Conservation (phyloP, 2,329 filamentous ascomycete genomes). For the Pyrenophora graminea region DNA sequence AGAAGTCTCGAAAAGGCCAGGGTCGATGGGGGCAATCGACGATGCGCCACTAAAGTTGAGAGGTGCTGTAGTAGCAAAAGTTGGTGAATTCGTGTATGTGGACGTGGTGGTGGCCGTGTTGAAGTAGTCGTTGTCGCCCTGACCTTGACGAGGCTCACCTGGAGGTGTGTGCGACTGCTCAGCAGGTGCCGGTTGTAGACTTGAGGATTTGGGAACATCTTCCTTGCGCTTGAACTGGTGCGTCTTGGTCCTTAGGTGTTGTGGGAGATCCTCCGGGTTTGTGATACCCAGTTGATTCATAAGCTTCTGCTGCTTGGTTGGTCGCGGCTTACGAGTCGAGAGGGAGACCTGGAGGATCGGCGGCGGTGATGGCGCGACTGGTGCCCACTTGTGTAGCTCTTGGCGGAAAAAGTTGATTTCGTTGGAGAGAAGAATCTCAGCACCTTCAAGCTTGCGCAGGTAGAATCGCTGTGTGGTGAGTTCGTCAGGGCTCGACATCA, state of each 20-base stretch:
- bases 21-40: slow-evolving; percentile 42
- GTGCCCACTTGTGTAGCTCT: slow-evolving; percentile 92
- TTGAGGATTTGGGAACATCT: slow-evolving; percentile 44
- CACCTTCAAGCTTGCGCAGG: slow-evolving; percentile 93
- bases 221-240: slow-evolving; percentile 64
- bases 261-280: slow-evolving; percentile 86
- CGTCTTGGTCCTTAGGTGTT: slow-evolving; percentile 74
- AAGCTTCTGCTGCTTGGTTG: slow-evolving; percentile 95
- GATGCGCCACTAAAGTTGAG: slow-evolving; percentile 36
- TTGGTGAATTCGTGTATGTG: slow-evolving; percentile 41
- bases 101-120: slow-evolving; percentile 29
- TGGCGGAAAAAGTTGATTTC: slow-evolving; percentile 99
- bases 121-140: slow-evolving; percentile 41
- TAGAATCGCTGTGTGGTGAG: slow-evolving; percentile 92
- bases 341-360: slow-evolving; percentile 84
- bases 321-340: slow-evolving; percentile 91
- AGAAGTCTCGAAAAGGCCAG: slow-evolving; percentile 43
- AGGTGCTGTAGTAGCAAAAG: slow-evolving; percentile 38
- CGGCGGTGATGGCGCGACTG: slow-evolving; percentile 82
- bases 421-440: slow-evolving; percentile 85
- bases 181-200: slow-evolving; percentile 40
- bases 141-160: slow-evolving; percentile 40
- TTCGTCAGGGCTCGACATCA: slow-evolving; percentile 81
- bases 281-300: slow-evolving; percentile 86
- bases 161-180: slow-evolving; percentile 46